These are phyloP conservation scores for Eremothecium cymbalariae DNA, from an alignment of 1,139 yeast species.

Conservation along the genomic window DNA sequence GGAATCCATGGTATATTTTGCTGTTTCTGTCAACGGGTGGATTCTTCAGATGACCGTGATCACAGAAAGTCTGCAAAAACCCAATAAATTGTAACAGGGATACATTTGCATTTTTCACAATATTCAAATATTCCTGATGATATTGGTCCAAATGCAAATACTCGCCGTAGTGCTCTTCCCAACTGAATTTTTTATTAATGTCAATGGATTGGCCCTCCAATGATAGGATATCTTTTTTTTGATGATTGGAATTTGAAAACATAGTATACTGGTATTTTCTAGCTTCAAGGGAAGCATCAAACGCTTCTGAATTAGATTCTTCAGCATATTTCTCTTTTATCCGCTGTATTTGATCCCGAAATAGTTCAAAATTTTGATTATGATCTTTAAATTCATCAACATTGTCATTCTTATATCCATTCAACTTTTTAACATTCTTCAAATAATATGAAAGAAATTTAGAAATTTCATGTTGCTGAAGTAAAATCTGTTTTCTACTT, in stretches of 20 bases:
- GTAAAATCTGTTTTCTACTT: conserved; percentile 35
- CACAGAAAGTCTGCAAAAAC: conserved; percentile 38
- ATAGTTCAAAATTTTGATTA: conserved; percentile 32
- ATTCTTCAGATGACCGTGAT: conserved; percentile 22
- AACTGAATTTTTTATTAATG: conserved; percentile 43
- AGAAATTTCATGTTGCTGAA: conserved; percentile 66
- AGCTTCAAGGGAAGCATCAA: conserved; percentile 10
- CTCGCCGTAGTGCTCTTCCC: conserved; percentile 59
- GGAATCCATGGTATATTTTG: conserved; percentile 38
- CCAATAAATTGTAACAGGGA: conserved; percentile 47
- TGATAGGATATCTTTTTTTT: conserved; percentile 37
- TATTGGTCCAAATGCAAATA: conserved; percentile 48
- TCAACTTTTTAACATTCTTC: conserved; percentile 32
- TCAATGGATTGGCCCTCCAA: conserved; percentile 44
- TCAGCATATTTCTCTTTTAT: conserved; percentile 32
- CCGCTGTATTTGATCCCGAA: conserved; percentile 37
- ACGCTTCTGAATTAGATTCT: conserved; percentile 10
- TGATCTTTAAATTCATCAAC: conserved; percentile 15
- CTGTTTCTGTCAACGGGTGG: conserved; percentile 29
- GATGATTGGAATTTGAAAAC: conserved; percentile 17
- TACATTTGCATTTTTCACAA: conserved; percentile 31
- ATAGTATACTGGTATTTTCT: conserved; percentile 19
- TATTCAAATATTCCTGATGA: conserved; percentile 45
- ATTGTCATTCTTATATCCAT: conserved; percentile 19
- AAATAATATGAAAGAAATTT: conserved; percentile 44